A percentile compares a stretch with the other conserved stretches of the same genome.
Conservation (phyloP, 768 basidiomycete genomes). For the Panaeolus papilionaceus region DNA sequence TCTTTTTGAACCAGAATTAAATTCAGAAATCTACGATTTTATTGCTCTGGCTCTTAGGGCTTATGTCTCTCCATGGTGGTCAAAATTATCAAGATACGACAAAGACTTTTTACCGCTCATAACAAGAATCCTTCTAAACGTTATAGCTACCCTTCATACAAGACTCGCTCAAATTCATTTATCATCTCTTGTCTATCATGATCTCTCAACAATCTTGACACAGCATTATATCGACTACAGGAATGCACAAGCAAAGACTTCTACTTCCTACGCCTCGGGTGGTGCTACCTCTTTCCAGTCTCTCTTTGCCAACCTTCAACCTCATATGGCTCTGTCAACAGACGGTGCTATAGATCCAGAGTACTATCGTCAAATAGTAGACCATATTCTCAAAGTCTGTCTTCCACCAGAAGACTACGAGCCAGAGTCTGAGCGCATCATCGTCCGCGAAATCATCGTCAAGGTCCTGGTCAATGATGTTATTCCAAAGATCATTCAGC, state of each 20-base stretch:
- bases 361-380: conserved; percentile 82
- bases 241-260: conserved; percentile 63
- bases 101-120: conserved; percentile 82
- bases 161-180: conserved; percentile 61
- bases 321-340: conserved; percentile 78
- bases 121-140: conserved; percentile 58
- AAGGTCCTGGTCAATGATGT: conserved; percentile 76
- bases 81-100: conserved; percentile 82
- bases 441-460: conserved; percentile 84
- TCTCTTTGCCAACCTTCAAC: conserved; percentile 83
- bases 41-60: conserved; percentile 82
- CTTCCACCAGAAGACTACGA: conserved; percentile 82
- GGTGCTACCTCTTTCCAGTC: conserved; percentile 65
- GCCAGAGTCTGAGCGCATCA: conserved; percentile 79
- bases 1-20: conserved; percentile 70
- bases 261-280: conserved; percentile 74
- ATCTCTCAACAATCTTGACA: conserved; percentile 68
- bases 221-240: conserved; percentile 86
- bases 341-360: conserved; percentile 74
- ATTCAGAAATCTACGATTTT: conserved; percentile 77
- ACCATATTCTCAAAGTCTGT: conserved; percentile 74
- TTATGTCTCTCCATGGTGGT: conserved; percentile 86
- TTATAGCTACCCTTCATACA: conserved; percentile 65
- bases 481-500: conserved; percentile 75
- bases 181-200: conserved; percentile 61